Conservation (phyloP, 306 rosid genomes). For the Morella rubra region DNA sequence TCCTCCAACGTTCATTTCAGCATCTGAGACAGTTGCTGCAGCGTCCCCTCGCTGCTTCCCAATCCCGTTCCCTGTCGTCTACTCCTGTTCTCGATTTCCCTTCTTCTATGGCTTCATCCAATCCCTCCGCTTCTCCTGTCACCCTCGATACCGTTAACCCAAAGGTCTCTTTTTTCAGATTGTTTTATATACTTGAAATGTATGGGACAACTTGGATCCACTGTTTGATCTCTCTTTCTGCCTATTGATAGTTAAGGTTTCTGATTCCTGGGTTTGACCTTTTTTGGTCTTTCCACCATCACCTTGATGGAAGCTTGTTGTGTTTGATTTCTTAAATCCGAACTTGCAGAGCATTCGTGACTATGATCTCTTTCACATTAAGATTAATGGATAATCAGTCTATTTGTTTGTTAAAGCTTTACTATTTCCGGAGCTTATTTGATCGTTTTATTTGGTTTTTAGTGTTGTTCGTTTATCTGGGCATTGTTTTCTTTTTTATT, state of each 20-base stretch:
- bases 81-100: constrained; percentile 13
- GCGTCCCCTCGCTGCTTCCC: constrained; percentile 21
- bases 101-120: constrained; percentile 39
- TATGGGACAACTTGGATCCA: constrained; percentile 4
- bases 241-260: background rate
- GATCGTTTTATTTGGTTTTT: background rate
- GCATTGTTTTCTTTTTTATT: background rate
- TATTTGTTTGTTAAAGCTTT: background rate
- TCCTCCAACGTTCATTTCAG: constrained; percentile 37
- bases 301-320: background rate
- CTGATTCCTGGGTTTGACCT: constrained; percentile 19
- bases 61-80: constrained; percentile 47
- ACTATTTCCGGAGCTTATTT: background rate
- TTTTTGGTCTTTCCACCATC: background rate
- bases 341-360: background rate
- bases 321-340: background rate
- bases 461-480: background rate
- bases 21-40: background rate
- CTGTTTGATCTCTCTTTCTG: constrained; percentile 19
- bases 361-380: background rate
- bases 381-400: no score
- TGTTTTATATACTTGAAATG: background rate
- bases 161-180: constrained; percentile 42
- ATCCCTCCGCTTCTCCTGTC: constrained; percentile 39
- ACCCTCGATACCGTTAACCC: constrained; percentile 64